A percentile compares a stretch with the other conserved stretches of the same genome.
Conservation (phyloP, 1,139 yeast genomes). For the Kodamaea fungicola region DNA sequence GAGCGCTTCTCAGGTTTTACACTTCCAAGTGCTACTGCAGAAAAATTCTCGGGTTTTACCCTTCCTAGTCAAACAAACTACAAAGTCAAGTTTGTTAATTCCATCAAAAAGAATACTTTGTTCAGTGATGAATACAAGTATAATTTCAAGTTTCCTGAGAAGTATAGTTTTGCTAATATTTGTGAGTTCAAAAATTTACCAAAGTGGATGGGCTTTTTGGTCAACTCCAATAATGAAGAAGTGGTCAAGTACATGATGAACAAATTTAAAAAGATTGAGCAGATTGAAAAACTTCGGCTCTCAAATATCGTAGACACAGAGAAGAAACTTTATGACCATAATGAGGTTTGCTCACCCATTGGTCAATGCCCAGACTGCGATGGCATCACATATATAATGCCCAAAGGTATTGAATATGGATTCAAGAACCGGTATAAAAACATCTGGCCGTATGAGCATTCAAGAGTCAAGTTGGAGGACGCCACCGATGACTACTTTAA, state of each 20-base stretch:
- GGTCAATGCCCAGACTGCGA: conserved; percentile 46
- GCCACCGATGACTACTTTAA: conserved; percentile 40
- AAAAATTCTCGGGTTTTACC: conserved; percentile 17
- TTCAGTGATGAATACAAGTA: conserved; percentile 27
- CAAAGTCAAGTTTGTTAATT: conserved; percentile 18
- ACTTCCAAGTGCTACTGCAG: too few species aligned
- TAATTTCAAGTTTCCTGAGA: conserved; percentile 34
- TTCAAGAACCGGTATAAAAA: conserved; percentile 44
- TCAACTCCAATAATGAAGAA: conserved; percentile 18
- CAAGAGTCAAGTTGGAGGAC: conserved; percentile 32
- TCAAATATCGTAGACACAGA: conserved; percentile 18
- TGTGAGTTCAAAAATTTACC: conserved; percentile 32
- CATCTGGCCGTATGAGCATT: conserved; percentile 47
- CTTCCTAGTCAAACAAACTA: conserved; percentile 21
- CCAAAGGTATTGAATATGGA: conserved; percentile 50
- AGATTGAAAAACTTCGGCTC: conserved; percentile 46
- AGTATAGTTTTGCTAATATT: conserved; percentile 15
- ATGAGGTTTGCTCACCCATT: conserved; percentile 39
- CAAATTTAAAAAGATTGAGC: conserved; percentile 48
- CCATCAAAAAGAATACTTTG: conserved; percentile 18
- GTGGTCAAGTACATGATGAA: conserved; percentile 32
- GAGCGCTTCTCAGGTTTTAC: background rate
- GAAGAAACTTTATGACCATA: background rate
- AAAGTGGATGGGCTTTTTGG: conserved; percentile 42
- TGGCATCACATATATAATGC: conserved; percentile 43